Conservation (phyloP, 2,329 filamentous ascomycete genomes). For the Sclerotinia borealis region DNA sequence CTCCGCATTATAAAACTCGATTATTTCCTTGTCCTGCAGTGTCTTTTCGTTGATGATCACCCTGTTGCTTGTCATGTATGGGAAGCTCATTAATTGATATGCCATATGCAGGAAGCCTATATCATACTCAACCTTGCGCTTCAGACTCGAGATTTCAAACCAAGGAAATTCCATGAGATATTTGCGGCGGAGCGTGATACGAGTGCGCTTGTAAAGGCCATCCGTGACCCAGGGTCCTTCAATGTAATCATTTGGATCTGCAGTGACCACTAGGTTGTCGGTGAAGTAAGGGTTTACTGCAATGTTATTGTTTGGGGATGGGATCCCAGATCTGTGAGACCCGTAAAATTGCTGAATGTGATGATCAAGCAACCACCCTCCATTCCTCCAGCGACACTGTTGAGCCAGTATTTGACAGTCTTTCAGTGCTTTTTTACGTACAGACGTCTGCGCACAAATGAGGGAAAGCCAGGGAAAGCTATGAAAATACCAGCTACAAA, state of each 20-base stretch:
- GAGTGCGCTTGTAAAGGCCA: not conserved
- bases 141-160: not conserved
- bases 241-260: not conserved
- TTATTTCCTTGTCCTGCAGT: conserved; percentile 1
- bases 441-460: not conserved
- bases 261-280: not conserved
- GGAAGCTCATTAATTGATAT: not conserved
- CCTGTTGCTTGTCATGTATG: not conserved
- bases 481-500: not conserved
- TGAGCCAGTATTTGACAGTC: not conserved
- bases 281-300: no score
- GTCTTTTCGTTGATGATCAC: not conserved
- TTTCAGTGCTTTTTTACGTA: not conserved
- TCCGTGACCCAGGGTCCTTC: not conserved
- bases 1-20: not conserved
- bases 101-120: conserved; percentile 1
- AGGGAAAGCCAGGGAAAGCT: not conserved
- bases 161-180: conserved; percentile 5
- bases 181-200: not conserved
- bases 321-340: not conserved
- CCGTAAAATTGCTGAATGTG: conserved; percentile 1
- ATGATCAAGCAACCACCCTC: conserved; percentile 7
- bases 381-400: conserved; percentile 6
- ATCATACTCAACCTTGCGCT: conserved; percentile 6
- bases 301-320: not conserved